These are phyloP conservation scores for Datisca glomerata DNA, from an alignment of 306 rosid genomes.

Conservation along the genomic window DNA sequence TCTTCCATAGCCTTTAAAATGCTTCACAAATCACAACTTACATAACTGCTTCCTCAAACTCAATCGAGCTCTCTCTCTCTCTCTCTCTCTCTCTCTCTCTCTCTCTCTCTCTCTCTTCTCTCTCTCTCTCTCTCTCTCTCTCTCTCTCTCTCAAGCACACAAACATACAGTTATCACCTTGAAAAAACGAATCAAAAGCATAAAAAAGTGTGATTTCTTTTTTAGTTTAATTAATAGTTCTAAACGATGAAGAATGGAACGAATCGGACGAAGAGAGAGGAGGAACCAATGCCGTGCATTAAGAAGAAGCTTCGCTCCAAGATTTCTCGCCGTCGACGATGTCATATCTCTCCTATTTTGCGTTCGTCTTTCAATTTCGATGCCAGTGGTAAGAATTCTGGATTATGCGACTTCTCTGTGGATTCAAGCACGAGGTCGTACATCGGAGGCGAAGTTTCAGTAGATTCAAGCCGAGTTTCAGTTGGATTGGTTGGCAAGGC, in stretches of 20 bases:
- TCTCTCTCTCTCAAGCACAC: too few species aligned
- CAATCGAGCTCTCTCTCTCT: too few species aligned
- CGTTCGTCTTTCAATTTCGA: conserved; percentile 9
- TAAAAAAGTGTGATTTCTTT: too few species aligned
- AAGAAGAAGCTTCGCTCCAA: conserved; percentile 67
- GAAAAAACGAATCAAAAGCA: too few species aligned
- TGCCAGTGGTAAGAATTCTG: conserved; percentile 5
- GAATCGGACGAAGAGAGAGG: conserved; percentile 25
- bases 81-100: too few species aligned
- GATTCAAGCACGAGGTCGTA: conserved; percentile 34
- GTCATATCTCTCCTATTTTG: conserved; percentile 45
- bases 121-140: too few species aligned
- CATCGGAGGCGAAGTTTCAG: conserved; percentile 45
- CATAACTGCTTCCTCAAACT: too few species aligned
- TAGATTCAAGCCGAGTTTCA: conserved; percentile 36
- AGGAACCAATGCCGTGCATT: conserved; percentile 4
- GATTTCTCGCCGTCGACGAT: conserved; percentile 44
- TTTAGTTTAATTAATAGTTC: too few species aligned
- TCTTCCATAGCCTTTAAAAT: too few species aligned
- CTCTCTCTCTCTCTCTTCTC: too few species aligned
- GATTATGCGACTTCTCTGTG: conserved; percentile 19
- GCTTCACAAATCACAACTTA: too few species aligned
- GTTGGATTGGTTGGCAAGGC: conserved; percentile 19
- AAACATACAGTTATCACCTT: too few species aligned
- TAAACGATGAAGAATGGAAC: conserved; percentile 26